Conservation (phyloP, 176 grass and related monocot genomes). For the Aegilops umbellulata region DNA sequence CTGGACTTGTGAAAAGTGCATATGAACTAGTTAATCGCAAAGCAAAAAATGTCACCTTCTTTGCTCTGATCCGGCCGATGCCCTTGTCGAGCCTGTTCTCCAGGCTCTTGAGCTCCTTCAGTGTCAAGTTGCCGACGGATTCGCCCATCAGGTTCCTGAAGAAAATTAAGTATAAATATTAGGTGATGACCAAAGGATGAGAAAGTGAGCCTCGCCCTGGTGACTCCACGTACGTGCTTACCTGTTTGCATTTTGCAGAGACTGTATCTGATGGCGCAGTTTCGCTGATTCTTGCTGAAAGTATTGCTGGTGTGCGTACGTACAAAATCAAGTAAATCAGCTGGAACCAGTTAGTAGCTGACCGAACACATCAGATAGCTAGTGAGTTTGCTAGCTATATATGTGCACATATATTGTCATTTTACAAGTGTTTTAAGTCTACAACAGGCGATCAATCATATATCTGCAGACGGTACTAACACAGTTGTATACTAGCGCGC, state of each 20-base stretch:
- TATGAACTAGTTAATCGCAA: background rate
- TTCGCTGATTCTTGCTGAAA: constrained; percentile 20
- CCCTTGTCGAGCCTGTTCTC: constrained; percentile 15
- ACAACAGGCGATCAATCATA: too few species aligned
- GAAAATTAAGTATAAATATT: background rate
- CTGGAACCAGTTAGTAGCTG: background rate
- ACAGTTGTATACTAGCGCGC: too few species aligned
- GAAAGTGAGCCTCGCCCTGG: background rate
- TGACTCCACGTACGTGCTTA: background rate
- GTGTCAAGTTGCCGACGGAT: background rate
- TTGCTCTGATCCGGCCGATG: background rate
- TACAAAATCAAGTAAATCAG: background rate
- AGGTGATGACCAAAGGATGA: background rate
- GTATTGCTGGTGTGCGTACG: constrained; percentile 7
- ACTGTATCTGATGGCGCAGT: background rate
- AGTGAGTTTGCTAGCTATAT: background rate
- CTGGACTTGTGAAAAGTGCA: background rate
- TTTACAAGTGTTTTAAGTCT: too few species aligned
- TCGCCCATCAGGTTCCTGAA: background rate
- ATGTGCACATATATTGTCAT: background rate
- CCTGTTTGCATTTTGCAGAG: background rate
- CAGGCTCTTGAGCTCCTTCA: constrained; percentile 9
- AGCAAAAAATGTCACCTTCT: background rate
- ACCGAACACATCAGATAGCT: background rate
- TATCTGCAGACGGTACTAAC: too few species aligned